Evolutionary conservation across 768 basidiomycete genomes (phyloP).

Genomic region (Suillus ampliporus): DNA sequence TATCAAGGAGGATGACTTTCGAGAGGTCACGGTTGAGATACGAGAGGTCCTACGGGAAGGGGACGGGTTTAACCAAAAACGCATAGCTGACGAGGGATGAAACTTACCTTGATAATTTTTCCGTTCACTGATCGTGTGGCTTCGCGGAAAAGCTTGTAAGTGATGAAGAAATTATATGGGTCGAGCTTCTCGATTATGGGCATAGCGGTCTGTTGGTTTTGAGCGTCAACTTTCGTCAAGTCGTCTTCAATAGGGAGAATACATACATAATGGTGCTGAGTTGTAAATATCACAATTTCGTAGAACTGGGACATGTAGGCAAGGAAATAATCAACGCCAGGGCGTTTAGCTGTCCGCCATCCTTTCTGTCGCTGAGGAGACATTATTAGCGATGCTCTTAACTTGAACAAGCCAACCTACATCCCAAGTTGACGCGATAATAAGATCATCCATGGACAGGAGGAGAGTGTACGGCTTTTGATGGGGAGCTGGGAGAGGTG

Average conservation of each 20-base stretch:
- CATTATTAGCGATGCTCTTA: neutral
- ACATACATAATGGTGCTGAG: conserved; percentile 86
- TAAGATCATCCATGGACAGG: conserved; percentile 88
- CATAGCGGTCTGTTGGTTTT: conserved; percentile 70
- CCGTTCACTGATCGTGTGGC: conserved; percentile 85
- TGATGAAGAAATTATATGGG: conserved; percentile 88
- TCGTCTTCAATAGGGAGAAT: neutral
- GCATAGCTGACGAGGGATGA: too few species aligned
- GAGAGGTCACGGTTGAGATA: conserved; percentile 94
- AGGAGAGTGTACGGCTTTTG: conserved; percentile 93
- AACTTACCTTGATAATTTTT: conserved; percentile 78
- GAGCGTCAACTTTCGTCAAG: conserved; percentile 9
- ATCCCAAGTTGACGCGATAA: conserved; percentile 94
- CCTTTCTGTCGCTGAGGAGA: conserved; percentile 79
- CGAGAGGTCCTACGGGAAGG: conserved; percentile 72
- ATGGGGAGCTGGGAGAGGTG: conserved; percentile 79
- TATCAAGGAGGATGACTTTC: conserved; percentile 89
- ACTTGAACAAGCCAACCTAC: conserved; percentile 55
- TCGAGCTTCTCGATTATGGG: conserved; percentile 94
- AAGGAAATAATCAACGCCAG: conserved; percentile 98
- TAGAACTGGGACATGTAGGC: conserved; percentile 98
- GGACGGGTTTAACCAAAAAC: neutral
- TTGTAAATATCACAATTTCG: conserved; percentile 95
- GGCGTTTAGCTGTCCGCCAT: conserved; percentile 97
- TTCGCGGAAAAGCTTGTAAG: conserved; percentile 92